A percentile compares a stretch with the other conserved stretches of the same genome.
phyloP scores from a whole-genome alignment of 23 red algal genomes.

The Porphyridium purpureum region DNA sequence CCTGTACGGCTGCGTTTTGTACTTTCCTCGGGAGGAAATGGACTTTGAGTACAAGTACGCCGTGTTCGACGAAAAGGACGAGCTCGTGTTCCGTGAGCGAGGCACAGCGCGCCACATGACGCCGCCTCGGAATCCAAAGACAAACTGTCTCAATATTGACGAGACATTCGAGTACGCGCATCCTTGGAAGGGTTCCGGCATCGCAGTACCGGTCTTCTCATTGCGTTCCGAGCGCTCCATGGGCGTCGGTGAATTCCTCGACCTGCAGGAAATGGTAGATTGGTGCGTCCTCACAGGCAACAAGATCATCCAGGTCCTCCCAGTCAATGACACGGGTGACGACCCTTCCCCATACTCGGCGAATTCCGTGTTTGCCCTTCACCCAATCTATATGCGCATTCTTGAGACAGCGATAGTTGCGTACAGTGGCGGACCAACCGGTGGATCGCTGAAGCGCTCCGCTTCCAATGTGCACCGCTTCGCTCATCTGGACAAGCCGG shows the following conservation, averaged over 20 bases:
- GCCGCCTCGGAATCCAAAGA: no score
- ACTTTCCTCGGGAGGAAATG: neutral
- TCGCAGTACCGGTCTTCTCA: constrained; percentile 73
- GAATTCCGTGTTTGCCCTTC: constrained; percentile 60
- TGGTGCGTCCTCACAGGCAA: constrained; percentile 33
- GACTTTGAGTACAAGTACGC: constrained; percentile 13
- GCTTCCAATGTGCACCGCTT: no score
- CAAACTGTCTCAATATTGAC: neutral
- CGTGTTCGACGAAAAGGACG: constrained; percentile 1
- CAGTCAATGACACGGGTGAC: constrained; percentile 65
- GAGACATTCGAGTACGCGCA: constrained; percentile 16
- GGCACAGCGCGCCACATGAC: no score
- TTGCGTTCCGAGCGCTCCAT: constrained; percentile 19
- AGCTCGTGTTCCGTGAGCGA: neutral
- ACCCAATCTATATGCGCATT: constrained; percentile 47
- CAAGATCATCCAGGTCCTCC: constrained; percentile 75
- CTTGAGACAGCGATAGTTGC: neutral
- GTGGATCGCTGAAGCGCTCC: no score
- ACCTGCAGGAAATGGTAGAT: constrained; percentile 56
- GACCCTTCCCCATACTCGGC: constrained; percentile 83
- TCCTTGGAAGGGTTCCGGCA: constrained; percentile 59
- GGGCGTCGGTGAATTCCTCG: constrained; percentile 77
- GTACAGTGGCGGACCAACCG: neutral
- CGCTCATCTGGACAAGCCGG: no score
- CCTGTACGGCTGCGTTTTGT: neutral